Evolutionary conservation across 2,329 filamentous ascomycete species (phyloP).

Genomic region (Colletotrichum sp.): DNA sequence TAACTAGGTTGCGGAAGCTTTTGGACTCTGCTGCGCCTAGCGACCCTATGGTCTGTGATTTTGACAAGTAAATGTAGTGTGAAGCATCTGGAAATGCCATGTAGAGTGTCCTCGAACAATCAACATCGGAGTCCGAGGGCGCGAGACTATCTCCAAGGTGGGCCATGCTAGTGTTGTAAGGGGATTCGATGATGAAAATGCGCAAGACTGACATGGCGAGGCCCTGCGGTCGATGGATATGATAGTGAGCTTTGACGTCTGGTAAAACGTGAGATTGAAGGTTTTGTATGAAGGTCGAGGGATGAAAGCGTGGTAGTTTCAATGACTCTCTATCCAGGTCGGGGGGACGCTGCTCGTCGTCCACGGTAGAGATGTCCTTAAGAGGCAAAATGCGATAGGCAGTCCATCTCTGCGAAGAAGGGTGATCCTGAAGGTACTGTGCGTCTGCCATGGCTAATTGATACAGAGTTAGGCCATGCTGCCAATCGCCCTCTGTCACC

Average conservation of each 20-base stretch:
- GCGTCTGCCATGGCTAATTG: slow-evolving; percentile 74
- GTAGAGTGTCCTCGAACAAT: slow-evolving; percentile 75
- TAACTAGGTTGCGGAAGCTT: slow-evolving; percentile 72
- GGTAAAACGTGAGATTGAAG: slow-evolving; percentile 78
- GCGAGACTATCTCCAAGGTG: slow-evolving; percentile 36
- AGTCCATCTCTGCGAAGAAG: slow-evolving; percentile 67
- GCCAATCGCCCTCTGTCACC: slow-evolving; percentile 72
- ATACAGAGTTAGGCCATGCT: slow-evolving; percentile 67
- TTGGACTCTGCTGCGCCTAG: slow-evolving; percentile 57
- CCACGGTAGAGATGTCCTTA: slow-evolving; percentile 39
- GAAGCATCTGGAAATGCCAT: slow-evolving; percentile 83
- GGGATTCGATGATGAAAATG: slow-evolving; percentile 80
- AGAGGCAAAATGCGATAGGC: slow-evolving; percentile 65
- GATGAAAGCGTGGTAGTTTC: slow-evolving; percentile 75
- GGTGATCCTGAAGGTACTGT: slow-evolving; percentile 70
- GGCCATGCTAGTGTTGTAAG: slow-evolving; percentile 67
- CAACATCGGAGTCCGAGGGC: slow-evolving; percentile 49
- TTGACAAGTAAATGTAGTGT: slow-evolving; percentile 74
- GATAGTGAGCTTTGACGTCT: slow-evolving; percentile 84
- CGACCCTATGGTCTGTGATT: slow-evolving; percentile 48
- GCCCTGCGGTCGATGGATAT: slow-evolving; percentile 73
- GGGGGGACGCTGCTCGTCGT: slow-evolving; percentile 38
- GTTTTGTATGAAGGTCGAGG: slow-evolving; percentile 78
- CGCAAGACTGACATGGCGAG: slow-evolving; percentile 78
- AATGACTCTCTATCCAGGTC: slow-evolving; percentile 51